These are phyloP conservation scores for Rhizodiscina lignyota DNA, from an alignment of 495 filamentous ascomycete species.

Conservation along the genomic window DNA sequence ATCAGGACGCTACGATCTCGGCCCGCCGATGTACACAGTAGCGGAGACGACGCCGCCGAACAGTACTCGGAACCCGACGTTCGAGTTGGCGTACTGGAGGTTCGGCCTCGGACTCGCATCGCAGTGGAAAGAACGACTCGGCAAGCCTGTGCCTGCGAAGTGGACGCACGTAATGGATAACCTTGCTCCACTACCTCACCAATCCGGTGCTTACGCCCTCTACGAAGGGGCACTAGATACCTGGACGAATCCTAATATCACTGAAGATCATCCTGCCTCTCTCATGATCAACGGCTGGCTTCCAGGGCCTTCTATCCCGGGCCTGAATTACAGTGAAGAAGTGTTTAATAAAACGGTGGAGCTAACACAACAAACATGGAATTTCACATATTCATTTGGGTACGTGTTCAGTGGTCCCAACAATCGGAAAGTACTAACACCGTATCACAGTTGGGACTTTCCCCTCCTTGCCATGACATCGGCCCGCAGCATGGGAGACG, in stretches of 20 bases:
- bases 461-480: constrained; percentile 34
- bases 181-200: constrained; percentile 29
- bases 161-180: constrained; percentile 28
- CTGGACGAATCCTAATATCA: constrained; percentile 27
- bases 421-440: no score
- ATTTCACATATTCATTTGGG: constrained; percentile 30
- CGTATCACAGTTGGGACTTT: no score
- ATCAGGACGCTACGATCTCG: constrained; percentile 29
- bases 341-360: constrained; percentile 26
- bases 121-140: constrained; percentile 17
- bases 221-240: constrained; percentile 34
- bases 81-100: constrained; percentile 36
- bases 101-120: constrained; percentile 27
- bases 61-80: constrained; percentile 30
- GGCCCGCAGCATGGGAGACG: constrained; percentile 28
- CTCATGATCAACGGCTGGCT: constrained; percentile 30
- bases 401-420: no score
- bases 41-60: constrained; percentile 35
- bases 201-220: constrained; percentile 27
- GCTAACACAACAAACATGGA: constrained; percentile 28
- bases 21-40: constrained; percentile 35
- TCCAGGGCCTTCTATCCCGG: constrained; percentile 25
- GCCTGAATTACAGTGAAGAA: constrained; percentile 25
- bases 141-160: constrained; percentile 15
- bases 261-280: constrained; percentile 34